Evolutionary conservation across 192 early-diverging fungal genomes (phyloP).

Genomic region (Entomortierella parvispora): DNA sequence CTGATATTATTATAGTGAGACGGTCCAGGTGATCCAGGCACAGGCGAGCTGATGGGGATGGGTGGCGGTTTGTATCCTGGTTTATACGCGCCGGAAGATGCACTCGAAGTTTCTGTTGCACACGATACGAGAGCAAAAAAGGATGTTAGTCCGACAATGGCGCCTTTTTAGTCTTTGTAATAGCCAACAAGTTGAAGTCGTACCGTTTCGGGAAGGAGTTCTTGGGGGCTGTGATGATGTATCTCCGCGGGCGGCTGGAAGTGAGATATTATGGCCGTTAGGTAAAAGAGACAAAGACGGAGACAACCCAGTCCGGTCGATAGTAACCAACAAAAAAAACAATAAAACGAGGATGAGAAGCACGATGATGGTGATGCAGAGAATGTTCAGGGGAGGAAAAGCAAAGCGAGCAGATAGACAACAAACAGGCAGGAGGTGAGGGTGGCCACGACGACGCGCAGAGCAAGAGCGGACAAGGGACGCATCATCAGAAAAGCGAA

Average conservation of each 20-base stretch:
- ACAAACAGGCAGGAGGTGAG: no score
- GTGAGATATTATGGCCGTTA: neutral
- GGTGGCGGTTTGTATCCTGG: constrained; percentile 51
- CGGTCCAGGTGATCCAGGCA: constrained; percentile 13
- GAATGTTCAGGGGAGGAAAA: no score
- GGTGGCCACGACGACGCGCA: no score
- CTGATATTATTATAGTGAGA: neutral
- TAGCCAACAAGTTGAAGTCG: no score
- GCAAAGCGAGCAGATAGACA: no score
- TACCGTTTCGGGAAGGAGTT: neutral
- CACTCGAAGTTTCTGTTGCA: neutral
- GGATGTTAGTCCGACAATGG: neutral
- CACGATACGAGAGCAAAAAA: neutral
- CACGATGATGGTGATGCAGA: no score
- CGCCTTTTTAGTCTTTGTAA: neutral
- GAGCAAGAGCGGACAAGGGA: no score
- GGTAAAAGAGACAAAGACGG: neutral
- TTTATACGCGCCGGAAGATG: constrained; percentile 43
- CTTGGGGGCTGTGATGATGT: neutral
- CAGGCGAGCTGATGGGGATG: constrained; percentile 14
- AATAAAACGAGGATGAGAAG: no score
- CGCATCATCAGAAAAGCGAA: no score
- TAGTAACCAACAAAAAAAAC: no score
- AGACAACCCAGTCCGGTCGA: constrained; percentile 7
- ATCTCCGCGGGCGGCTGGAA: no score